A percentile compares a stretch with the other conserved stretches of the same genome.
These are phyloP conservation scores for Sechiopsis laciniata DNA, from an alignment of 306 rosid genomes.

Conservation along the genomic window DNA sequence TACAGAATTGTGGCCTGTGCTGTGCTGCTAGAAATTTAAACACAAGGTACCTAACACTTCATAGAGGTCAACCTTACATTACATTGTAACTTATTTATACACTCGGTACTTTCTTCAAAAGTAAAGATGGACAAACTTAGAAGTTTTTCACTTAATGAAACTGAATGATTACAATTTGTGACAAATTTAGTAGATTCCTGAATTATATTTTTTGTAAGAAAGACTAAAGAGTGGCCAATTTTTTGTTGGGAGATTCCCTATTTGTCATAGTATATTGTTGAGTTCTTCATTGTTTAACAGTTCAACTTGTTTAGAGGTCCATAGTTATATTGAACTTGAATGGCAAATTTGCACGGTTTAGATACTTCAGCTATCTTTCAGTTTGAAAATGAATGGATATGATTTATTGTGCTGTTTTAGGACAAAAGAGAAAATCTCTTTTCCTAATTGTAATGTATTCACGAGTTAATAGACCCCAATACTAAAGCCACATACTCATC, in stretches of 20 bases:
- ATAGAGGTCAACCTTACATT: neutral
- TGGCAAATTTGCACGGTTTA: conserved; percentile 7
- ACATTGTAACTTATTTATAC: neutral
- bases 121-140: neutral
- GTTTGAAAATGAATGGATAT: conserved; percentile 20
- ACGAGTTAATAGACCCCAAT: conserved; percentile 16
- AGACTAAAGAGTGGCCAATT: neutral
- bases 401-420: conserved; percentile 11
- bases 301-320: conserved; percentile 2
- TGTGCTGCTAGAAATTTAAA: neutral
- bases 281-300: neutral
- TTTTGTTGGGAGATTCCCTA: neutral
- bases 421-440: conserved; percentile 20
- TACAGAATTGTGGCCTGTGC: neutral
- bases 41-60: conserved; percentile 4
- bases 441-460: too few relatives aligned
- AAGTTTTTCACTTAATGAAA: neutral
- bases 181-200: neutral
- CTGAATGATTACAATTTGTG: neutral
- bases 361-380: conserved; percentile 15
- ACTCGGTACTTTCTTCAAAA: conserved; percentile 1
- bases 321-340: neutral
- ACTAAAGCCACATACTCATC: conserved; percentile 15
- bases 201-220: too few relatives aligned
- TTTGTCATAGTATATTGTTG: conserved; percentile 8